Percentiles rank a stretch among this genome's conserved stretches.
Conservation (phyloP, 164 flowering plant species). For the Nymphaea colorata region DNA sequence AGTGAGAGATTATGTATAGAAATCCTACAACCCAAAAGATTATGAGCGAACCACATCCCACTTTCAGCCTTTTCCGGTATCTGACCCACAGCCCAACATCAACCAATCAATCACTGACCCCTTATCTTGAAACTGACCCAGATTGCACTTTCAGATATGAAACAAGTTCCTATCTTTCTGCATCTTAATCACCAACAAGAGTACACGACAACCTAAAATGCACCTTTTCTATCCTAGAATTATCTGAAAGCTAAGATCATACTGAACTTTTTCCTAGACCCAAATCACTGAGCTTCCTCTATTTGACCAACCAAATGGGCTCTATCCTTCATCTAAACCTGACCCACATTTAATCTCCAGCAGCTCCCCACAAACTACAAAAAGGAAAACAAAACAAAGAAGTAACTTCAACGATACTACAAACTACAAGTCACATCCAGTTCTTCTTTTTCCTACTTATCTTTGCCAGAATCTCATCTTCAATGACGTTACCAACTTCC, state of each 20-base stretch:
- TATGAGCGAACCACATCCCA: too few relatives aligned
- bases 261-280: neutral
- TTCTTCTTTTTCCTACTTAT: too few relatives aligned
- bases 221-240: neutral
- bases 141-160: neutral
- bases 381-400: neutral
- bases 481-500: too few relatives aligned
- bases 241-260: neutral
- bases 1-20: neutral
- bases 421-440: too few relatives aligned
- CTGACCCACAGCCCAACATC: neutral
- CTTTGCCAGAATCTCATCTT: too few relatives aligned
- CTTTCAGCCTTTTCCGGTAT: too few relatives aligned
- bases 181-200: neutral
- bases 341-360: neutral
- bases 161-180: neutral
- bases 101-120: neutral
- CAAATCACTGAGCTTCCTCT: neutral
- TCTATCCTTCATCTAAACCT: neutral
- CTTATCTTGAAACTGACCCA: neutral
- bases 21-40: neutral
- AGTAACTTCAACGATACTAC: neutral
- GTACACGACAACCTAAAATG: neutral
- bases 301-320: neutral
- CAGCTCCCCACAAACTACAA: neutral